Percentiles rank a stretch among this genome's conserved stretches.
Conservation (phyloP, 139 green algal species). For the Desmodesmus armatus region DNA sequence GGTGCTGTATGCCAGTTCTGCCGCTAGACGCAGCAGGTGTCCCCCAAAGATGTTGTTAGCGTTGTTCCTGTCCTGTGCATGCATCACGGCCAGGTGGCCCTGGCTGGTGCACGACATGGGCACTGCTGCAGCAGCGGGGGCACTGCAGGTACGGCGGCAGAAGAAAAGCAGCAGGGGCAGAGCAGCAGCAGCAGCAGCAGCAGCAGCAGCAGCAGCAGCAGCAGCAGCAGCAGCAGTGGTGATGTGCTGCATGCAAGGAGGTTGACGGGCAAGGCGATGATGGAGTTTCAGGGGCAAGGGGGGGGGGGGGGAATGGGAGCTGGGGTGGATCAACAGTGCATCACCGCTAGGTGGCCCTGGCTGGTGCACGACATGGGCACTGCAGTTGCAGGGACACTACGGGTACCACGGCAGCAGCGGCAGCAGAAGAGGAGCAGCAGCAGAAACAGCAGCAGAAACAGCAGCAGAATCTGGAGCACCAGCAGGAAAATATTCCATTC, state of each 20-base stretch:
- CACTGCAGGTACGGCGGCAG: too few species aligned
- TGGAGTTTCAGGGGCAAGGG: too few species aligned
- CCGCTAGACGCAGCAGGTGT: conserved; percentile 57
- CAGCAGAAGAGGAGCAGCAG: background rate
- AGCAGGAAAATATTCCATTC: background rate
- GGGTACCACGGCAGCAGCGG: too few species aligned
- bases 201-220: background rate
- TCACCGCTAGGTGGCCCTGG: conserved; percentile 34
- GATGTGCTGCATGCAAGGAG: background rate
- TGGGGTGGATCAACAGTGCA: too few species aligned
- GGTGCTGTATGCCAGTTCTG: conserved; percentile 53
- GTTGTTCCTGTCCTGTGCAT: conserved; percentile 56
- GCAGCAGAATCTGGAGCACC: background rate
- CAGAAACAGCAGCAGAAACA: background rate
- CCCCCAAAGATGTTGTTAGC: conserved; percentile 56
- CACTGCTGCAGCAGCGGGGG: conserved; percentile 47
- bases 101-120: conserved; percentile 42
- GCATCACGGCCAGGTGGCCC: conserved; percentile 36
- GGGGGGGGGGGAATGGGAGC: too few species aligned
- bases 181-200: background rate
- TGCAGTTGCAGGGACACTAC: too few species aligned
- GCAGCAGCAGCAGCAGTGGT: background rate
- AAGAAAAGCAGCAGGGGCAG: too few species aligned
- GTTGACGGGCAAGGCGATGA: background rate
- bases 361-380: conserved; percentile 47